Base-by-base conservation (phyloP, 75 land plant genomes). In the Picea glauca region DNA sequence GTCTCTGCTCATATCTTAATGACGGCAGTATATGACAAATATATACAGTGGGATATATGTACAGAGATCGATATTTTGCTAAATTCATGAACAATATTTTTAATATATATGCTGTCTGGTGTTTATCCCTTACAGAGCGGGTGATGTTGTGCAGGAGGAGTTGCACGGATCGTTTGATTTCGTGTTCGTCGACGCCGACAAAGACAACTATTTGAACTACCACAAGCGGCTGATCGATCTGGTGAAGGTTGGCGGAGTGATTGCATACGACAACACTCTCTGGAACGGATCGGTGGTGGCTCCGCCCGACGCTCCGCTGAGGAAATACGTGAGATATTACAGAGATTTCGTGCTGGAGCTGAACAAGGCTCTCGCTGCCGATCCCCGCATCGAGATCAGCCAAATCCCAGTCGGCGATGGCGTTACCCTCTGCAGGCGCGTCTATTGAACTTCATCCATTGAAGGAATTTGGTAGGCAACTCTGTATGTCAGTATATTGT, bases 251-350 rank as follows among this genome's bases (percentile, higher is more conserved):
- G 95, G 95, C 14, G 97, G 97, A n/a, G 68, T 94, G 38, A 91
- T 94, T 43, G 97, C 82, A 46, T 94, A 94, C 66, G 97, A 94
- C 86, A 94, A 94, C 84, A 94, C 97, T 0, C 90, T 93, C 13
- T 94, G 97, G 97, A 83, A 83, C 65, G 97, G 97, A 12, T 85
- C 91, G 4, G 87, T 94, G 61, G 95, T 86, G 30, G 83, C 89
- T 79, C 21, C 21, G 0, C 78, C 81, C 33, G 85, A 88, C 50
- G 88, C 84, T 0, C 85, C 83, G 0, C 23, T 84, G 40, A 79
- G 80, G 35, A 86, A 92, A 79, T 81, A 83, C 58, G 64, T 92
- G 54, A 79, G 82, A 7, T 79, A 83, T 70, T 80, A 79, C 81
- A 80, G 84, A 21, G 79, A 81, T 73, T 81, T 81, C 81, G 80